Conservation (phyloP, 257 asterid genomes). For the Solanum stenotomum region DNA sequence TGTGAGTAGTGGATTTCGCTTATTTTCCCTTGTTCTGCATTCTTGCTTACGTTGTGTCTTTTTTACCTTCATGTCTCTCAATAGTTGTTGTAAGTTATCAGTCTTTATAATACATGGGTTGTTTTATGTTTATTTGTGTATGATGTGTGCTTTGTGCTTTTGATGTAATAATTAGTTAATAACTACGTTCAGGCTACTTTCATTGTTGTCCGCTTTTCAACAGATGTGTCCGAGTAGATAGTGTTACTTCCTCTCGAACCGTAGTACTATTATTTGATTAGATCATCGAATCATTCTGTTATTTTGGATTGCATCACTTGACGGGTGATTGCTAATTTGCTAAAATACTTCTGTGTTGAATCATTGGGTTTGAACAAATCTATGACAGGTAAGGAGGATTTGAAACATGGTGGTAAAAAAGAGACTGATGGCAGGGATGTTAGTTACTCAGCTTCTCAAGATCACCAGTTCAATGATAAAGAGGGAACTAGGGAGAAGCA, state of each 20-base stretch:
- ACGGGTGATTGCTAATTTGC: background rate
- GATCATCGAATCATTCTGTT: background rate
- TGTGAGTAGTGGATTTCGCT: slow-evolving; percentile 8
- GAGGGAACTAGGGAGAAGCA: slow-evolving; percentile 15
- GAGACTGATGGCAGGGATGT: slow-evolving; percentile 22
- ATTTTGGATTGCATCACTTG: background rate
- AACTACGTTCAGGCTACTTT: background rate
- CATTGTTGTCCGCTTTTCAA: background rate
- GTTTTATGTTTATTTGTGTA: background rate
- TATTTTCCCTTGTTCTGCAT: slow-evolving; percentile 14
- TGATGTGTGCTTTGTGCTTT: background rate
- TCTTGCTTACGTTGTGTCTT: background rate
- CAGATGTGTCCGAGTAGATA: background rate
- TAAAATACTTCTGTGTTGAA: background rate
- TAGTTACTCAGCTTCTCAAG: slow-evolving; percentile 14
- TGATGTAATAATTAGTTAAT: background rate
- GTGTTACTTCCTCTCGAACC: background rate
- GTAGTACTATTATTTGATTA: background rate
- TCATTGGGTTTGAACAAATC: slow-evolving; percentile 16
- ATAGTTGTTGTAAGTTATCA: background rate
- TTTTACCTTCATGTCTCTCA: background rate
- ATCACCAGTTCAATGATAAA: slow-evolving; percentile 12
- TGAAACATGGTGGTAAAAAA: slow-evolving; percentile 10
- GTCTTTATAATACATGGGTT: background rate
- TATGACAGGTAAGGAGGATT: slow-evolving; percentile 38